These are phyloP conservation scores for Tilletia indica DNA, from an alignment of 1,284 basidiomycete species.

Conservation along the genomic window DNA sequence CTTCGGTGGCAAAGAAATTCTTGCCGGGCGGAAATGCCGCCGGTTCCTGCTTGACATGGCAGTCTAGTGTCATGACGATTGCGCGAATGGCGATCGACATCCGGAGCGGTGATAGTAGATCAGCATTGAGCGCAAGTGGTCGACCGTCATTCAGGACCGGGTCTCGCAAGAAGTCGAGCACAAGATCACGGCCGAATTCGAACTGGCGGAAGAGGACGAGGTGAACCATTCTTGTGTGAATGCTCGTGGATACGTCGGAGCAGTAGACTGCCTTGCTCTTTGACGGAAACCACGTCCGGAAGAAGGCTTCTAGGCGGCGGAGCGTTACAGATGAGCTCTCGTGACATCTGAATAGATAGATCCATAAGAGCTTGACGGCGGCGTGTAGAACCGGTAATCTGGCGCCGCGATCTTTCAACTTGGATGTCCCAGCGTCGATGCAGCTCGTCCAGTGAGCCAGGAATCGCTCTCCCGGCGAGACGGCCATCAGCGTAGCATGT, in stretches of 20 bases:
- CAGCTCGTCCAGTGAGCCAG: conserved; percentile 73
- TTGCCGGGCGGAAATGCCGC: conserved; percentile 71
- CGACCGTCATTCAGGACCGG: conserved; percentile 36
- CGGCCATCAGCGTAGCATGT: conserved; percentile 77
- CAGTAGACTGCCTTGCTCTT: conserved; percentile 68
- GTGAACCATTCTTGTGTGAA: conserved; percentile 76
- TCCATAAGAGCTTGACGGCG: conserved; percentile 81
- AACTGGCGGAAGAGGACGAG: conserved; percentile 80
- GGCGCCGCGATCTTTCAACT: conserved; percentile 79
- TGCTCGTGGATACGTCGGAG: conserved; percentile 72
- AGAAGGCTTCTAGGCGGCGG: conserved; percentile 72
- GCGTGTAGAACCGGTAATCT: conserved; percentile 78
- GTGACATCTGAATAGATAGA: conserved; percentile 87
- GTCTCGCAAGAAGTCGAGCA: conserved; percentile 60
- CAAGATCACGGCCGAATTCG: conserved; percentile 79
- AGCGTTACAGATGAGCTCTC: conserved; percentile 77
- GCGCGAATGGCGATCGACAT: conserved; percentile 76
- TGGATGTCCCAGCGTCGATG: conserved; percentile 63
- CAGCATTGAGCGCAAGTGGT: conserved; percentile 46
- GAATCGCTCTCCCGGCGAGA: conserved; percentile 82
- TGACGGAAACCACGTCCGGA: conserved; percentile 77
- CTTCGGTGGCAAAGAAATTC: conserved; percentile 63
- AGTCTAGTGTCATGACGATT: conserved; percentile 70
- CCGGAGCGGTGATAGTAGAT: conserved; percentile 56
- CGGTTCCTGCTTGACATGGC: conserved; percentile 69